phyloP scores from a whole-genome alignment of 2,329 filamentous ascomycete species.

The Celoporthe dispersa region DNA sequence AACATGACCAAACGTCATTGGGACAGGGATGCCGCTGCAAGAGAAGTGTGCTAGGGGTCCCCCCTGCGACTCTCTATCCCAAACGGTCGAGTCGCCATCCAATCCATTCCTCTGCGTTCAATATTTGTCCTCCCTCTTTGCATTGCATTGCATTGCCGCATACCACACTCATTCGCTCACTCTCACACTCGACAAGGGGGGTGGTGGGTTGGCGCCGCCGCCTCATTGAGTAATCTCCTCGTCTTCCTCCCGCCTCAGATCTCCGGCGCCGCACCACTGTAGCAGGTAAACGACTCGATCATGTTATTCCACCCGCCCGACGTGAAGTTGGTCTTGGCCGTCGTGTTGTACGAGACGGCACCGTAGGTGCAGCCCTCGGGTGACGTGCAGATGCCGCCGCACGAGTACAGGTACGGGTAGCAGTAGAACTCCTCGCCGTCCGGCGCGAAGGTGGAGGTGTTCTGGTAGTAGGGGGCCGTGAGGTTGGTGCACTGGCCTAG shows the following conservation, averaged over 20 bases:
- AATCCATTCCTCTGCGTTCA: not conserved
- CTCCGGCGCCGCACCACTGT: slow-evolving; percentile 20
- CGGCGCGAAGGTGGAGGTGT: slow-evolving; percentile 54
- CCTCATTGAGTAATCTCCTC: not conserved
- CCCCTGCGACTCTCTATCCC: not conserved
- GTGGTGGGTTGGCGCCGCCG: not conserved
- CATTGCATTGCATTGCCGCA: slow-evolving; percentile 11
- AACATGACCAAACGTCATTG: slow-evolving; percentile 17
- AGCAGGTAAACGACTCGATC: slow-evolving; percentile 45
- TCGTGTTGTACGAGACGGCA: slow-evolving; percentile 49
- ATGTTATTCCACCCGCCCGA: slow-evolving; percentile 48
- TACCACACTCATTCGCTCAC: not conserved
- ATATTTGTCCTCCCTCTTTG: no score
- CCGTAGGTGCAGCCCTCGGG: slow-evolving; percentile 59
- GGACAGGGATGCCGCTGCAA: slow-evolving; percentile 14
- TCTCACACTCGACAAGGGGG: not conserved
- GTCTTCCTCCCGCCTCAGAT: not conserved
- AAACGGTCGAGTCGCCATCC: not conserved
- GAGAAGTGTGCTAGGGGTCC: no score
- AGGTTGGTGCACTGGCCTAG: slow-evolving; percentile 53
- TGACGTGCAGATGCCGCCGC: slow-evolving; percentile 51
- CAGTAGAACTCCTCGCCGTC: slow-evolving; percentile 55
- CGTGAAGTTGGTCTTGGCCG: slow-evolving; percentile 52
- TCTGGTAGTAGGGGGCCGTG: slow-evolving; percentile 43
- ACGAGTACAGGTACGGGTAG: slow-evolving; percentile 48